A percentile compares a stretch with the other conserved stretches of the same genome.
These are phyloP conservation scores for Nitzschia sp. DNA, from an alignment of 108 stramenopile species.

Conservation along the genomic window DNA sequence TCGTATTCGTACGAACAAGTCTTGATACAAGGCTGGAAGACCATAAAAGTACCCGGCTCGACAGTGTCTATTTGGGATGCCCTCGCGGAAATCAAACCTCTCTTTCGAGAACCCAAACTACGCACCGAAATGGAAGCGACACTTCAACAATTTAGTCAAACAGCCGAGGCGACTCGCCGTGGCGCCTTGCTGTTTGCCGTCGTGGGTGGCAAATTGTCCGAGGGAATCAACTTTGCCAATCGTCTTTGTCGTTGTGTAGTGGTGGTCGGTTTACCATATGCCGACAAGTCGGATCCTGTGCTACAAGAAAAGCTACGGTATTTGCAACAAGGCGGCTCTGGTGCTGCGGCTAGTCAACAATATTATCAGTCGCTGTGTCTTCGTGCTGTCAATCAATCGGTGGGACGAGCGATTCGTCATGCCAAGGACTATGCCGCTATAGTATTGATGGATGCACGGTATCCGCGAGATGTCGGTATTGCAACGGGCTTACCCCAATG, in stretches of 20 bases:
- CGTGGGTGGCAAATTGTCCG: conserved; percentile 96
- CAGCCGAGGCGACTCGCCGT: conserved; percentile 21
- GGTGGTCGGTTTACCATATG: conserved; percentile 98
- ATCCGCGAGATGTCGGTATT: conserved; percentile 62
- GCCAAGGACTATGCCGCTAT: conserved; percentile 92
- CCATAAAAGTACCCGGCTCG: not conserved
- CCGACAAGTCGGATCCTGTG: conserved; percentile 94
- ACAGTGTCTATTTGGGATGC: conserved; percentile 50
- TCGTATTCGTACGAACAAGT: conserved; percentile 91
- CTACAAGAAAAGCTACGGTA: conserved; percentile 90
- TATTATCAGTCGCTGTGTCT: conserved; percentile 96
- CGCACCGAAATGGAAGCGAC: conserved; percentile 77
- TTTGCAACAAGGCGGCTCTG: conserved; percentile 36
- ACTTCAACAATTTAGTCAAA: conserved; percentile 70
- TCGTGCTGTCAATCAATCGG: conserved; percentile 97
- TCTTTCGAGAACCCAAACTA: conserved; percentile 86
- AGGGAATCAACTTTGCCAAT: conserved; percentile 98
- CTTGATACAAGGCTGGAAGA: conserved; percentile 80
- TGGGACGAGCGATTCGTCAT: conserved; percentile 98
- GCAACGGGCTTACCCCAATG: conserved; percentile 80
- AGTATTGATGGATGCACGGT: conserved; percentile 88
- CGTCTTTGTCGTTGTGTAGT: conserved; percentile 96
- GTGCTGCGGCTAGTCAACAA: conserved; percentile 37
- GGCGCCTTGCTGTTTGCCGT: conserved; percentile 94
- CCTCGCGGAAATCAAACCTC: conserved; percentile 47